A percentile compares a stretch with the other conserved stretches of the same genome.
phyloP scores from a whole-genome alignment of 2,329 filamentous ascomycete species.

The Lecanicillium sp. region DNA sequence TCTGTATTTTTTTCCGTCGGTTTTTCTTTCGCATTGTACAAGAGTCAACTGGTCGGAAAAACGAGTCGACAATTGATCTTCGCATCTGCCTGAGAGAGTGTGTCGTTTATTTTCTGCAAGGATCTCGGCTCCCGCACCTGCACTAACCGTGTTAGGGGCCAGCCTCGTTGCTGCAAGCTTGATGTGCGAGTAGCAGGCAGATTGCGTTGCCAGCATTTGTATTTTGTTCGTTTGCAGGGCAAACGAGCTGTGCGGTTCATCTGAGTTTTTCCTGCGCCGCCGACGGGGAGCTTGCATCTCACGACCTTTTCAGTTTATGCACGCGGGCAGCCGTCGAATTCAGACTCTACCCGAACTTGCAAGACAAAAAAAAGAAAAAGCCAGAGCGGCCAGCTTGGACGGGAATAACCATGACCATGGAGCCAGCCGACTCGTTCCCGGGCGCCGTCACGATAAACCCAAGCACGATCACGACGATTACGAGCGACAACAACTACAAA shows the following conservation, averaged over 20 bases:
- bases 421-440: background rate
- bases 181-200: background rate
- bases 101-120: constrained; percentile 2
- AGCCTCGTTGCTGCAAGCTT: background rate
- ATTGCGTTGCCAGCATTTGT: background rate
- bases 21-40: too few species aligned
- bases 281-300: background rate
- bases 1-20: background rate
- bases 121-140: background rate
- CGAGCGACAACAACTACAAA: constrained; percentile 1
- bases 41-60: background rate
- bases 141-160: background rate
- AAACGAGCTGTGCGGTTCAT: background rate
- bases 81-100: too few species aligned
- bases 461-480: constrained; percentile 6
- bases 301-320: background rate
- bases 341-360: background rate
- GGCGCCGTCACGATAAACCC: background rate
- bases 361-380: background rate
- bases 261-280: background rate
- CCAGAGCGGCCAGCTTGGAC: background rate
- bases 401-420: background rate
- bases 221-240: constrained; percentile 4
- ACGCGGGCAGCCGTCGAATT: background rate
- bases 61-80: background rate